A percentile compares a stretch with the other conserved stretches of the same genome.
These are phyloP conservation scores for Withania somnifera DNA, from an alignment of 305 asterid species.

Conservation along the genomic window DNA sequence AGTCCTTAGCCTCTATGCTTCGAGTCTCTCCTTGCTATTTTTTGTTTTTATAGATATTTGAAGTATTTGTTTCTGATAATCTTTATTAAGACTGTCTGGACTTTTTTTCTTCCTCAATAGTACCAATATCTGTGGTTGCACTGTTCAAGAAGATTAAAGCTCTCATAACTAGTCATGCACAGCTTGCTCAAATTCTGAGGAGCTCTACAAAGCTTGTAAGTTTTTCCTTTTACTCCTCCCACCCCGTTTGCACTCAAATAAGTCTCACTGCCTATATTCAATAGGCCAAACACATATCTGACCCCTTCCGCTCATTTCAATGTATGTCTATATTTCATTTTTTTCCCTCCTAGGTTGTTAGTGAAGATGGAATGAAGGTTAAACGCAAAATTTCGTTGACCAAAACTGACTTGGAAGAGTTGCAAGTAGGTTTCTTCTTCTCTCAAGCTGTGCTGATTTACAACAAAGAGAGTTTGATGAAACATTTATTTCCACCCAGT, in stretches of 20 bases:
- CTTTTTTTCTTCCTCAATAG: constrained; percentile 21
- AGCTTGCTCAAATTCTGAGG: constrained; percentile 57
- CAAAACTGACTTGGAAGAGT: constrained; percentile 70
- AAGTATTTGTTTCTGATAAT: not conserved
- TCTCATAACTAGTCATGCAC: constrained; percentile 37
- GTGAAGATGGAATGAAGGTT: constrained; percentile 83
- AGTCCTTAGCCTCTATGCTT: not conserved
- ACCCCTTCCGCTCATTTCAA: constrained; percentile 1
- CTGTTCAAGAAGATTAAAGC: constrained; percentile 79
- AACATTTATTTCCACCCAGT: not conserved
- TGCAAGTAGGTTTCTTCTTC: constrained; percentile 43
- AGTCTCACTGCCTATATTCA: not conserved
- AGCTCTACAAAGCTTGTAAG: constrained; percentile 67
- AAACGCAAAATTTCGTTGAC: constrained; percentile 61
- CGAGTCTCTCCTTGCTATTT: not conserved
- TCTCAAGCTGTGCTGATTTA: not conserved
- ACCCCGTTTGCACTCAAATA: not conserved
- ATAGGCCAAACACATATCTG: no score
- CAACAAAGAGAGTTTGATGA: not conserved
- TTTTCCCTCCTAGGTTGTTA: constrained; percentile 42
- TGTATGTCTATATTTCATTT: not conserved
- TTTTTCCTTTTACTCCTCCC: not conserved
- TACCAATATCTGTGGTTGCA: constrained; percentile 73
- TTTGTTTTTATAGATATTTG: not conserved
- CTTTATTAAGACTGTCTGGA: not conserved